These are phyloP conservation scores for Lactarius evosmus DNA, from an alignment of 768 basidiomycete species.

Conservation along the genomic window DNA sequence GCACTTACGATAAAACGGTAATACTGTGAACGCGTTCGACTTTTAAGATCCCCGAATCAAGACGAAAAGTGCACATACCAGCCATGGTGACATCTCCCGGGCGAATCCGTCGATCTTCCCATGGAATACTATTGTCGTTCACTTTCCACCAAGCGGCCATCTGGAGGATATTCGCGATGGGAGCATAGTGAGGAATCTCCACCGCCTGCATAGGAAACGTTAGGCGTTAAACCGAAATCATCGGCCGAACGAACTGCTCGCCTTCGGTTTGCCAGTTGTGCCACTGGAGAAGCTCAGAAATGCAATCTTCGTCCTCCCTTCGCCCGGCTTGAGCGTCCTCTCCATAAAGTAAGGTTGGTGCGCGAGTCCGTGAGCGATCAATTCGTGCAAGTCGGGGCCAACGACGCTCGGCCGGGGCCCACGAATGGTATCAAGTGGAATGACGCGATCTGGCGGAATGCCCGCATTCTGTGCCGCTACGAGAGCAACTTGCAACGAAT, in stretches of 20 bases:
- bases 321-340: conserved; percentile 48
- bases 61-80: conserved; percentile 38
- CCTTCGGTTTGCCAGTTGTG: conserved; percentile 56
- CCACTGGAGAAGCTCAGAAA: conserved; percentile 74
- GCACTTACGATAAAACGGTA: conserved; percentile 34
- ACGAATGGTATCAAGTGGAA: conserved; percentile 29
- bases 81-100: conserved; percentile 59
- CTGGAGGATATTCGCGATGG: conserved; percentile 51
- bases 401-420: neutral
- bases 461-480: conserved; percentile 35
- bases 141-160: conserved; percentile 25
- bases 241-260: conserved; percentile 10
- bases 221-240: conserved; percentile 38
- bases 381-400: conserved; percentile 41
- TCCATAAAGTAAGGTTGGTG: conserved; percentile 43
- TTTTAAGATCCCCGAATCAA: neutral
- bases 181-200: conserved; percentile 56
- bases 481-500: conserved; percentile 32
- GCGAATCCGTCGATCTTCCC: conserved; percentile 41
- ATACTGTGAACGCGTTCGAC: conserved; percentile 27
- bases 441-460: conserved; percentile 33
- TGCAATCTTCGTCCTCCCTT: conserved; percentile 58
- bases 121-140: conserved; percentile 36
- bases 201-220: conserved; percentile 47
- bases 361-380: conserved; percentile 44